Percentiles rank a stretch among this genome's conserved stretches.
These are phyloP conservation scores for Penicillium lagena DNA, from an alignment of 495 filamentous ascomycete species.

Conservation along the genomic window DNA sequence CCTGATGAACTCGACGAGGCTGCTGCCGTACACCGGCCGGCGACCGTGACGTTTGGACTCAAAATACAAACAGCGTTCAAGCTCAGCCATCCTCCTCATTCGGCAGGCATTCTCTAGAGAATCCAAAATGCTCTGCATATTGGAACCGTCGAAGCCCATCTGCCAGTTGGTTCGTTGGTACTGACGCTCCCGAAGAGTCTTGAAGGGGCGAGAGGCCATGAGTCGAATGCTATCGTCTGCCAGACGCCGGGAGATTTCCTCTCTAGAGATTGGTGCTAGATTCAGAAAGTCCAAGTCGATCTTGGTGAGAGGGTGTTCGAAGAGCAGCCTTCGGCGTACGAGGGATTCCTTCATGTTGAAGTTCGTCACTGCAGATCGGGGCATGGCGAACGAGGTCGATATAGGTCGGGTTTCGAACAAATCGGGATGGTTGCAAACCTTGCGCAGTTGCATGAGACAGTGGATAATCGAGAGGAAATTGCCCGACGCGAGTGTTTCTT, in stretches of 20 bases:
- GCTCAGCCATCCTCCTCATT: slow-evolving; percentile 67
- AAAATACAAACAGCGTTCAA: slow-evolving; percentile 73
- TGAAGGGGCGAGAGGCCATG: slow-evolving; percentile 56
- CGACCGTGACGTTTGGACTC: slow-evolving; percentile 77
- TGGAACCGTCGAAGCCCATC: slow-evolving; percentile 54
- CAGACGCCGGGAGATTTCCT: slow-evolving; percentile 54
- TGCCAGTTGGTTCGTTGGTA: slow-evolving; percentile 53
- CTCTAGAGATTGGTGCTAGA: slow-evolving; percentile 66
- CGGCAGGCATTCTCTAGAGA: slow-evolving; percentile 67
- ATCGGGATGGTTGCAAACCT: slow-evolving; percentile 98
- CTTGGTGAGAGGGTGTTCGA: slow-evolving; percentile 55
- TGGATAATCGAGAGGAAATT: slow-evolving; percentile 98
- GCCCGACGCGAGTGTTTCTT: slow-evolving; percentile 81
- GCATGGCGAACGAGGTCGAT: slow-evolving; percentile 93
- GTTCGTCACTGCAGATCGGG: slow-evolving; percentile 68
- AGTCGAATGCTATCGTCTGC: slow-evolving; percentile 57
- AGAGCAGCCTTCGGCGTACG: slow-evolving; percentile 60
- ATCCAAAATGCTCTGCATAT: slow-evolving; percentile 61
- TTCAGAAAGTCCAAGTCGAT: slow-evolving; percentile 77
- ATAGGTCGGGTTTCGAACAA: slow-evolving; percentile 98
- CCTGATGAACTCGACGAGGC: slow-evolving; percentile 63
- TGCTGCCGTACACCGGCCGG: slow-evolving; percentile 72
- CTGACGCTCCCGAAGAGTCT: slow-evolving; percentile 57
- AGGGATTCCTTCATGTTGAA: slow-evolving; percentile 72
- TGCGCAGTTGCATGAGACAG: slow-evolving; percentile 94